Evolutionary conservation across 306 rosid genomes (phyloP), one percentile per base, ranked within the genome.

Genomic region (Trifolium repens): DNA sequence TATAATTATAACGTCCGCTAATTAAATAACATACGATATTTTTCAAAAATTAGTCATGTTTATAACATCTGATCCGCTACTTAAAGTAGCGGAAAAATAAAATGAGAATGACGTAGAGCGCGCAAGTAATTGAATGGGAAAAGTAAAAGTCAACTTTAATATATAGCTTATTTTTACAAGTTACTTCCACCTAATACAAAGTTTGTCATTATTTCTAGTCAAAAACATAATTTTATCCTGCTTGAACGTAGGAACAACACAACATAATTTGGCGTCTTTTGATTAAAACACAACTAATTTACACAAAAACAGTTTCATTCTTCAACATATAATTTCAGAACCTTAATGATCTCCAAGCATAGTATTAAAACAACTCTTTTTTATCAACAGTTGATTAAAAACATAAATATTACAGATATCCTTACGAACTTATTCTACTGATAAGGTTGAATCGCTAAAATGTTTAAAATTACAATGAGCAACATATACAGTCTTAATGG

Each of bases 401-500:
- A 13, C 61, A 19, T 55, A 55, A 54, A 54, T 54, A 54, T 9
- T 53, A 53, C 26, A 53, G 12, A 53, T 17, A 53, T 53, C 27
- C 2, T 54, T 54, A 4, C 26, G 3, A 54, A 30, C 60, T 54
- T 54, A 16, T 16, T n/a, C 57, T n/a, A 53, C 47, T 0, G 14
- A 15, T 59, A 35, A 35, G 52, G 13, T 17, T 1, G 12, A 9
- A 52, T 6, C 19, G 30, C 26, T 57, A 40, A n/a, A 64, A 26
- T 59, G 67, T 30, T 42, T 64, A 65, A 63, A 43, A 78, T 76
- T 57, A 63, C 82, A 55, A 3, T 55, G 34, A 52, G 26, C 12
- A 46, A 54, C 71, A 30, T 74, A 65, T 74, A 74, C 37, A 54
- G n/a, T n/a, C n/a, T n/a, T n/a, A n/a, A n/a, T n/a, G n/a, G n/a